Conservation (phyloP, 176 grass and related monocot species). For the Avena sativa region DNA sequence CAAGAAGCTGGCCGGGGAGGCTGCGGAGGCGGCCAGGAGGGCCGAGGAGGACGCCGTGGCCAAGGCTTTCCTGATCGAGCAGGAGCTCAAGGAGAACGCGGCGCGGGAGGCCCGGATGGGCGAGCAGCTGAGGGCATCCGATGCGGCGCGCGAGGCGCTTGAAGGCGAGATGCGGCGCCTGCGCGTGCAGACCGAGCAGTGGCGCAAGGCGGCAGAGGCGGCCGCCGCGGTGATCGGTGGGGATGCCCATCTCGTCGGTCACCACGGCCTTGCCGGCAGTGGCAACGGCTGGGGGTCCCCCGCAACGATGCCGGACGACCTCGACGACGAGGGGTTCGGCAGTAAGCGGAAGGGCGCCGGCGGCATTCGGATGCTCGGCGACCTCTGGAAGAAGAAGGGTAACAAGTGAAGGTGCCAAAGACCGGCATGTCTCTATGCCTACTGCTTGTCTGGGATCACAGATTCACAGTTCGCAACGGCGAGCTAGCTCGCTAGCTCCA, state of each 20-base stretch:
- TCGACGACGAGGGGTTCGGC: slow-evolving; percentile 62
- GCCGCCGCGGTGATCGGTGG: slow-evolving; percentile 76
- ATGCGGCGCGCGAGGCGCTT: slow-evolving; percentile 62
- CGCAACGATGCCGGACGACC: slow-evolving; percentile 52
- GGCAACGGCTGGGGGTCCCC: slow-evolving; percentile 66
- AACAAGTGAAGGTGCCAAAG: slow-evolving; percentile 43
- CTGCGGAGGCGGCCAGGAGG: slow-evolving; percentile 44
- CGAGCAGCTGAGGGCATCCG: slow-evolving; percentile 59
- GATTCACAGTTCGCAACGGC: neutral
- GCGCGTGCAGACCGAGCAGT: slow-evolving; percentile 88
- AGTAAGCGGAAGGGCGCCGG: slow-evolving; percentile 70
- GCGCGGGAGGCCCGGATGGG: slow-evolving; percentile 48
- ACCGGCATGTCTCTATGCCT: neutral
- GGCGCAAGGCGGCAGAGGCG: slow-evolving; percentile 90
- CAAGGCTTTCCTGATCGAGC: slow-evolving; percentile 43
- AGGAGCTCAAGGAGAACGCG: slow-evolving; percentile 47
- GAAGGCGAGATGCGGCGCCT: slow-evolving; percentile 80
- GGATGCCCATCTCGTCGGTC: slow-evolving; percentile 49
- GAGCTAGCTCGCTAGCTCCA: slow-evolving; percentile 40
- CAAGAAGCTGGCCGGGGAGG: slow-evolving; percentile 61
- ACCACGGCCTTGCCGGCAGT: slow-evolving; percentile 39
- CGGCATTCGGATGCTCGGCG: slow-evolving; percentile 90
- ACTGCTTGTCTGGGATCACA: neutral
- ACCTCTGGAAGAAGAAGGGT: slow-evolving; percentile 94
- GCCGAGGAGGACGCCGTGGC: slow-evolving; percentile 40